Conservation (phyloP, 805 yeast genomes). For the Komagataella pseudopastoris region DNA sequence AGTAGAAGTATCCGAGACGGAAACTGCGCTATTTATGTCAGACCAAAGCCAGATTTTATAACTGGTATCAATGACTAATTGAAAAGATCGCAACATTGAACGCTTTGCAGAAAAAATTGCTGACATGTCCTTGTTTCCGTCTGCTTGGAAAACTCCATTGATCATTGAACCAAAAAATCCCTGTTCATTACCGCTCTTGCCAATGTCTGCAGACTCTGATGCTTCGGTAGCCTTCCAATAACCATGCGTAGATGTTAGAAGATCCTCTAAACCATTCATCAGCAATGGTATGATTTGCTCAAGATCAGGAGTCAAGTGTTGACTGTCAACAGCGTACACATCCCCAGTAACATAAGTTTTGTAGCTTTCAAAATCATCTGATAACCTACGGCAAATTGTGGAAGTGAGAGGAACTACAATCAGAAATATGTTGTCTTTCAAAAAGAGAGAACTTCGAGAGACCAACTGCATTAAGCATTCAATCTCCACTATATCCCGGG, state of each 20-base stretch:
- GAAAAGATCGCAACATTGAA: constrained; percentile 49
- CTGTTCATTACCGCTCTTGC: constrained; percentile 19
- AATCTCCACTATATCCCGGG: not conserved
- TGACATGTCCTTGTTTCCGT: constrained; percentile 39
- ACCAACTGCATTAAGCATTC: not conserved
- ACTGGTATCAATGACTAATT: constrained; percentile 38
- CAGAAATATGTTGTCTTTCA: not conserved
- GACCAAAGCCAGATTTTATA: constrained; percentile 63
- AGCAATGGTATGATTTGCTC: constrained; percentile 30
- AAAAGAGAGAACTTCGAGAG: not conserved
- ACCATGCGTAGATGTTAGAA: constrained; percentile 46
- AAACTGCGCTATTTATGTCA: constrained; percentile 25
- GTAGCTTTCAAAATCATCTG: constrained; percentile 8
- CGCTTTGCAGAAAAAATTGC: constrained; percentile 40
- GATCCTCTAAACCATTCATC: constrained; percentile 50
- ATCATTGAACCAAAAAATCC: constrained; percentile 57
- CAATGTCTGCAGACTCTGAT: constrained; percentile 5
- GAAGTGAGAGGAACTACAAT: not conserved
- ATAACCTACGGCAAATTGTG: not conserved
- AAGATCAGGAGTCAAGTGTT: constrained; percentile 16
- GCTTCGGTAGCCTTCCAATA: constrained; percentile 25
- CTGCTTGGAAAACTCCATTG: constrained; percentile 69
- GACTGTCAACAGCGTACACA: constrained; percentile 6
- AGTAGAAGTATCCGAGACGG: not conserved
- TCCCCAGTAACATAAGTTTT: constrained; percentile 2